Conservation (phyloP, 2,329 filamentous ascomycete genomes). For the Tolypocladium album region DNA sequence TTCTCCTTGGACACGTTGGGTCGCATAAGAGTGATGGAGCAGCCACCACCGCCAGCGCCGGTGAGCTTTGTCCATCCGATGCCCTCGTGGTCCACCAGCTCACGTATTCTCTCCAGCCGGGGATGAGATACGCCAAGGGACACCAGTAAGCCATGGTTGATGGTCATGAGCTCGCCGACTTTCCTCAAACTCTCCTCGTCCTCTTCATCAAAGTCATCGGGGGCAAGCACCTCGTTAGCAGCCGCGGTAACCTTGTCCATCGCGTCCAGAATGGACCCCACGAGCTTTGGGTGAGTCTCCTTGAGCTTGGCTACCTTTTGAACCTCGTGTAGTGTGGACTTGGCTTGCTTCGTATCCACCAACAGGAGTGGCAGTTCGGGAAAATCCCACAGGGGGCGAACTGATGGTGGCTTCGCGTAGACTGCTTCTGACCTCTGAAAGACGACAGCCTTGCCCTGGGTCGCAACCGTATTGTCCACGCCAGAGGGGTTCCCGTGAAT, state of each 20-base stretch:
- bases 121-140: constrained; percentile 91
- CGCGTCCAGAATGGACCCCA: constrained; percentile 70
- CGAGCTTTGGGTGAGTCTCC: constrained; percentile 61
- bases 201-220: constrained; percentile 57
- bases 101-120: constrained; percentile 79
- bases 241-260: constrained; percentile 63
- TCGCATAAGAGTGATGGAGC: constrained; percentile 82
- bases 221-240: constrained; percentile 41
- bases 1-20: constrained; percentile 48
- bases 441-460: constrained; percentile 86
- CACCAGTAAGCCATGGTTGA: constrained; percentile 90
- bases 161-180: constrained; percentile 78
- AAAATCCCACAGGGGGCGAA: constrained; percentile 73
- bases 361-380: constrained; percentile 84
- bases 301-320: constrained; percentile 71
- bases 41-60: constrained; percentile 88
- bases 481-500: constrained; percentile 96
- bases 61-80: constrained; percentile 98
- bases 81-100: constrained; percentile 77
- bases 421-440: constrained; percentile 62
- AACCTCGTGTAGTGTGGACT: constrained; percentile 78
- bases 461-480: constrained; percentile 92
- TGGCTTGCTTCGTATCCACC: constrained; percentile 79
- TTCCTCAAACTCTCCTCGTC: constrained; percentile 55
- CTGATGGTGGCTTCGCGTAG: constrained; percentile 64